These are phyloP conservation scores for Scenedesmus sp. DNA, from an alignment of 163 green algal genomes.

Conservation along the genomic window DNA sequence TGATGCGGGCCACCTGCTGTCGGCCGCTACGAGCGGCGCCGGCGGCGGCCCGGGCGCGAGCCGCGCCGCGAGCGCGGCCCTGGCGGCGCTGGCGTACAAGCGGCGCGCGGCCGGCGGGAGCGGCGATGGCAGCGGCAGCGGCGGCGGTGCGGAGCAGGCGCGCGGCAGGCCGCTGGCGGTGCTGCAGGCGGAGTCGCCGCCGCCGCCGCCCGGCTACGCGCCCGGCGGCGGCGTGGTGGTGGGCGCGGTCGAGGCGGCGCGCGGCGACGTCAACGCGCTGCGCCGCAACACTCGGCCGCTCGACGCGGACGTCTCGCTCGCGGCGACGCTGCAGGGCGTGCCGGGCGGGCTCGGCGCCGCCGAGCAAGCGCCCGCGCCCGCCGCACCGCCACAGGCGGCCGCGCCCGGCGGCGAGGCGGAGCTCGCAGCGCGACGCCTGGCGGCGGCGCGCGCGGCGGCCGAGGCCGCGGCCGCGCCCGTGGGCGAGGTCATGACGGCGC, in stretches of 20 bases:
- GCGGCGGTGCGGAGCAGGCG: not conserved
- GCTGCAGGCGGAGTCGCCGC: slow-evolving; percentile 5
- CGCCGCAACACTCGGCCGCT: not conserved
- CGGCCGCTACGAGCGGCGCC: not conserved
- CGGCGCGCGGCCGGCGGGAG: not conserved
- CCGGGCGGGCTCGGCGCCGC: slow-evolving; percentile 14
- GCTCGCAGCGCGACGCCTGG: not conserved
- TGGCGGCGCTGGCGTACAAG: slow-evolving; percentile 36
- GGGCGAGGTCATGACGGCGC: slow-evolving; percentile 26
- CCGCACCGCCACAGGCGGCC: not conserved
- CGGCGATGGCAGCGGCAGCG: not conserved
- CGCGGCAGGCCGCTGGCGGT: slow-evolving; percentile 9
- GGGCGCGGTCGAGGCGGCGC: slow-evolving; percentile 30
- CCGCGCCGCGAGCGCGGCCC: slow-evolving; percentile 24
- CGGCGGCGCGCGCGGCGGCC: too few species aligned
- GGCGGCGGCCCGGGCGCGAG: not conserved
- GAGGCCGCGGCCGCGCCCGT: not conserved
- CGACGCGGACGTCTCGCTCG: slow-evolving; percentile 12
- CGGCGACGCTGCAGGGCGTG: slow-evolving; percentile 30
- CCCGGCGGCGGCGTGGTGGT: not conserved
- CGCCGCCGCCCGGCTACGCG: slow-evolving; percentile 14
- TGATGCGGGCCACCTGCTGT: slow-evolving; percentile 18
- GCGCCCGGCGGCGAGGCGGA: not conserved
- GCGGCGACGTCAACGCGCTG: slow-evolving; percentile 2
- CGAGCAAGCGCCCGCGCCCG: slow-evolving; percentile 8